Evolutionary conservation across 2,329 filamentous ascomycete species (phyloP).

Genomic region (Xylaria sp.): DNA sequence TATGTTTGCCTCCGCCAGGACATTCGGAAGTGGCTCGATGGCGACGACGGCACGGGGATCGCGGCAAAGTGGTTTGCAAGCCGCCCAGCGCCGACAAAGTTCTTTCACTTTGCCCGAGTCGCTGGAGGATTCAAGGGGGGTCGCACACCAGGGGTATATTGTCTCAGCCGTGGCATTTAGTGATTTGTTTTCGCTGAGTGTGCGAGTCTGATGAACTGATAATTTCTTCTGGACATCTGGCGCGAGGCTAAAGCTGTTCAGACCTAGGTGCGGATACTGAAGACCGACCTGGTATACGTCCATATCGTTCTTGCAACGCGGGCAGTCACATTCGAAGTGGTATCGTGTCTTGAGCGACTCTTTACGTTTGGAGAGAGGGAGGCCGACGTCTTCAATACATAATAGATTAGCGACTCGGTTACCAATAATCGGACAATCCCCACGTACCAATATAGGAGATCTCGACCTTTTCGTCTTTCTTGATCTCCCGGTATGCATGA

Average conservation of each 20-base stretch:
- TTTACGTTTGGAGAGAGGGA: constrained; percentile 40
- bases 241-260: constrained; percentile 44
- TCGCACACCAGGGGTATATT: constrained; percentile 30
- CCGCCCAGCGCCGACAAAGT: constrained; percentile 35
- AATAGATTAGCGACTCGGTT: not conserved
- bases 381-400: constrained; percentile 40
- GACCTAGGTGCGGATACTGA: constrained; percentile 35
- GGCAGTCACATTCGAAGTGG: constrained; percentile 48
- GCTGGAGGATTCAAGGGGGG: constrained; percentile 11
- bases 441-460: constrained; percentile 56
- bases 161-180: constrained; percentile 26
- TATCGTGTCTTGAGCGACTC: constrained; percentile 42
- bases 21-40: constrained; percentile 43
- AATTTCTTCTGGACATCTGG: constrained; percentile 35
- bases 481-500: constrained; percentile 45
- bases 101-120: constrained; percentile 17
- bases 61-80: constrained; percentile 36
- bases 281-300: constrained; percentile 50
- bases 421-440: not conserved
- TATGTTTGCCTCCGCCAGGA: constrained; percentile 42
- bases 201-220: constrained; percentile 30
- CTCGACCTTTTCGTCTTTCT: constrained; percentile 50
- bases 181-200: constrained; percentile 22
- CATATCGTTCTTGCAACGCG: constrained; percentile 45
- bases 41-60: constrained; percentile 43